Conservation (phyloP, 2,329 filamentous ascomycete genomes). For the Hypoxylon sp. region DNA sequence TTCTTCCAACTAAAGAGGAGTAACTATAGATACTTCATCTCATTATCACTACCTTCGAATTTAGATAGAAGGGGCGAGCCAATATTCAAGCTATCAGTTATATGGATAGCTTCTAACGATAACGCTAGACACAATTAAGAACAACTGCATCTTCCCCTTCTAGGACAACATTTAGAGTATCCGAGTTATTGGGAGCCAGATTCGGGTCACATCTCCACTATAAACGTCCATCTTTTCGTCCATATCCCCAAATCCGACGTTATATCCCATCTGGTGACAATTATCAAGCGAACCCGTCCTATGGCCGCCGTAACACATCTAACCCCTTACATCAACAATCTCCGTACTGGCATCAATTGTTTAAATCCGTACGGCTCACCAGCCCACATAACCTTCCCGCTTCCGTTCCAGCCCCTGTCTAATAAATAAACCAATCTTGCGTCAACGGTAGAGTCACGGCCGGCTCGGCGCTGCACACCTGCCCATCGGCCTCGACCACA, state of each 20-base stretch:
- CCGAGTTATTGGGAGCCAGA: neutral
- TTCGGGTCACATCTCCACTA: neutral
- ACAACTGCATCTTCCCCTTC: neutral
- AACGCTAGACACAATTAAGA: neutral
- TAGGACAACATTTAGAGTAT: neutral
- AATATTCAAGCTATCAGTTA: neutral
- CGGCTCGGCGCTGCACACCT: constrained; percentile 80
- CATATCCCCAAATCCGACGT: neutral
- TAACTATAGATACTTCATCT: no score
- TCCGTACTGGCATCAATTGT: neutral
- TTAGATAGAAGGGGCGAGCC: no score
- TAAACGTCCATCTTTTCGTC: neutral
- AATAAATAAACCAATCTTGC: constrained; percentile 85
- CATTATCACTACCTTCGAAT: no score
- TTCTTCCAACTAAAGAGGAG: neutral
- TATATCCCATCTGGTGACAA: neutral
- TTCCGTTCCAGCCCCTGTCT: constrained; percentile 35
- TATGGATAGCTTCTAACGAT: neutral
- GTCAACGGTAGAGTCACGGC: constrained; percentile 79
- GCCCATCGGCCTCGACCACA: constrained; percentile 86
- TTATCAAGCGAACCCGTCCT: neutral
- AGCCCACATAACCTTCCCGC: neutral
- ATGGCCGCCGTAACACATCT: neutral
- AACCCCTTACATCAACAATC: neutral
- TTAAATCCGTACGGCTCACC: constrained; percentile 3